Evolutionary conservation across 495 filamentous ascomycete genomes (phyloP), one percentile per base, ranked within the genome.

Genomic region (Aspergillus coremiiformis): DNA sequence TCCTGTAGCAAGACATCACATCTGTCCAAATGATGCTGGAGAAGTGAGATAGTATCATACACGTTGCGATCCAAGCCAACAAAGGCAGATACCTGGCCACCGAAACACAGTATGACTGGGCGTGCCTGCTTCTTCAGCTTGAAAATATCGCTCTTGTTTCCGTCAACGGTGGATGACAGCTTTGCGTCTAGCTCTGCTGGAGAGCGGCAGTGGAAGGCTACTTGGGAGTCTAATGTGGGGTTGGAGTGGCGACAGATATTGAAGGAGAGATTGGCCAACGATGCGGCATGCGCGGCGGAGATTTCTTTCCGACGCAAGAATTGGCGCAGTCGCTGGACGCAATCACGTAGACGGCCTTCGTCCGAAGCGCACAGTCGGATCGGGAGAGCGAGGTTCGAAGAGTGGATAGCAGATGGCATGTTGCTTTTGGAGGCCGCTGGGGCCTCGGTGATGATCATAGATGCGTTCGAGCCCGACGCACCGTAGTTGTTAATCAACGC

Each of bases 91-190:
- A 70, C 58, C 51, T 83, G 79, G 6, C 78, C 78, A 3, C 79
- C 78, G 41, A 83, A 81, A 53, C 74, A 78, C 0, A 83, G 57
- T 2, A 83, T 56, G 0, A 80, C 66, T 0, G 77, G 71, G 0
- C 39, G 53, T 1, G 14, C 17, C 4, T 62, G 63, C 41, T 56
- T 54, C 20, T 54, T 54, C 11, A 39, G 20, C 3, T 44, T 42
- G n/a, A 62, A 20, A 1, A 52, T 4, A 14, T 47, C 4, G 23
- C 17, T 27, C 17, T 52, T 11, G 3, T 52, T 30, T 10, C 55
- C 55, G 5, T 39, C 11, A 4, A 44, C 41, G 1, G 60, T 20
- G 0, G 27, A 33, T 6, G 33, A 12, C 7, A 62, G 23, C 11
- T 44, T 41, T 4, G 9, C 6, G 1, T 54, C 29, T 2, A 62